phyloP scores from a whole-genome alignment of 106 monocot species.

The Dendrobium huoshanense region DNA sequence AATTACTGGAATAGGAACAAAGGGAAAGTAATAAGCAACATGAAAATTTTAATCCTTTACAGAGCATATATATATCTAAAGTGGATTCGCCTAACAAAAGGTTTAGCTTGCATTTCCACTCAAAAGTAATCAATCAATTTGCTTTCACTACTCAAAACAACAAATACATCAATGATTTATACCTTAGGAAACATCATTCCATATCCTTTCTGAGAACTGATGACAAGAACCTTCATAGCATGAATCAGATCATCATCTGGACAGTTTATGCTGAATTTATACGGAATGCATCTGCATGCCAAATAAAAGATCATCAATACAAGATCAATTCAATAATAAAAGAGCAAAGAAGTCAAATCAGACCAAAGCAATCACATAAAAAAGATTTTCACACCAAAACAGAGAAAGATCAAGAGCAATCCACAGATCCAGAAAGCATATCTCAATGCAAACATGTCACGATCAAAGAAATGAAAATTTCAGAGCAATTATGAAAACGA shows the following conservation, averaged over 20 bases:
- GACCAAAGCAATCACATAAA: background rate
- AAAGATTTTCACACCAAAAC: background rate
- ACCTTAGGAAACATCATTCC: constrained; percentile 78
- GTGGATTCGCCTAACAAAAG: too few relatives aligned
- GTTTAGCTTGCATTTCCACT: too few relatives aligned
- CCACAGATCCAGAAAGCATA: background rate
- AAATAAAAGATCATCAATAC: background rate
- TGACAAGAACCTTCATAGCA: constrained; percentile 57
- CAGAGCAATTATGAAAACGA: background rate
- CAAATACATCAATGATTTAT: background rate
- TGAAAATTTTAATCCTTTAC: too few relatives aligned
- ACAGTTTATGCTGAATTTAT: constrained; percentile 28
- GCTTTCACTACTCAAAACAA: too few relatives aligned
- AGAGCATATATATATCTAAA: too few relatives aligned
- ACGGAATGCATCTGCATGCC: constrained; percentile 58
- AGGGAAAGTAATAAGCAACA: too few relatives aligned
- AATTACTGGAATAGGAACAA: too few relatives aligned
- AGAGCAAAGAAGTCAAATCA: background rate
- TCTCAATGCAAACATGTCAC: background rate
- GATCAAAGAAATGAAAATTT: background rate
- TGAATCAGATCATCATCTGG: constrained; percentile 8
- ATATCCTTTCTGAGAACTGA: constrained; percentile 60
- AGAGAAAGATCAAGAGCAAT: background rate
- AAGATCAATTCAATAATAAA: background rate
- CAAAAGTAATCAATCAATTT: too few relatives aligned